A percentile compares a stretch with the other conserved stretches of the same genome.
Conservation (phyloP, 257 asterid species). For the Solanum boliviense region DNA sequence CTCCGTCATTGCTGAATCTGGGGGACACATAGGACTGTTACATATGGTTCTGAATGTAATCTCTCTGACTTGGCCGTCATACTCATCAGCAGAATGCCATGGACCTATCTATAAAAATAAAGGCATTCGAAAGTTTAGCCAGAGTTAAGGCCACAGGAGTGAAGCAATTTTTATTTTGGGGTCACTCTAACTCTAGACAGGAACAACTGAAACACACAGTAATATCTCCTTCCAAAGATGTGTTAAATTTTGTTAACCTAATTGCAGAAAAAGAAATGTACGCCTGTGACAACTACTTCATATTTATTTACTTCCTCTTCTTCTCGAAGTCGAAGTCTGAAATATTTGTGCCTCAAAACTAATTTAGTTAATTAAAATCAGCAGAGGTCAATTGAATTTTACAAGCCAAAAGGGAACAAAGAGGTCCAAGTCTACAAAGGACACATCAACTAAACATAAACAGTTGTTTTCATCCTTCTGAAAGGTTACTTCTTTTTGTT, state of each 20-base stretch:
- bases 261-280: background rate
- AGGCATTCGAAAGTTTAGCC: background rate
- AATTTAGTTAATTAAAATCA: background rate
- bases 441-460: background rate
- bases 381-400: background rate
- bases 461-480: background rate
- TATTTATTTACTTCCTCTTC: background rate
- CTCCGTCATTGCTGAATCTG: conserved; percentile 88
- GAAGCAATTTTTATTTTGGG: background rate
- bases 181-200: background rate
- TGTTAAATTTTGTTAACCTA: background rate
- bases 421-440: background rate
- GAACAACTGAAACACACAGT: background rate
- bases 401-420: background rate
- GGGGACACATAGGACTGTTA: conserved; percentile 89
- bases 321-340: background rate
- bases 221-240: background rate
- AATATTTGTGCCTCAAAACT: background rate
- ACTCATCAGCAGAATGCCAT: conserved; percentile 75
- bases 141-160: background rate
- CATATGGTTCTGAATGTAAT: conserved; percentile 63
- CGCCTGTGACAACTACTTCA: background rate
- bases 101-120: conserved; percentile 53
- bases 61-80: conserved; percentile 81
- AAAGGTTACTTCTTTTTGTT: background rate